A percentile compares a stretch with the other conserved stretches of the same genome.
phyloP scores from a whole-genome alignment of 257 asterid species.

The Solanum commersonii region DNA sequence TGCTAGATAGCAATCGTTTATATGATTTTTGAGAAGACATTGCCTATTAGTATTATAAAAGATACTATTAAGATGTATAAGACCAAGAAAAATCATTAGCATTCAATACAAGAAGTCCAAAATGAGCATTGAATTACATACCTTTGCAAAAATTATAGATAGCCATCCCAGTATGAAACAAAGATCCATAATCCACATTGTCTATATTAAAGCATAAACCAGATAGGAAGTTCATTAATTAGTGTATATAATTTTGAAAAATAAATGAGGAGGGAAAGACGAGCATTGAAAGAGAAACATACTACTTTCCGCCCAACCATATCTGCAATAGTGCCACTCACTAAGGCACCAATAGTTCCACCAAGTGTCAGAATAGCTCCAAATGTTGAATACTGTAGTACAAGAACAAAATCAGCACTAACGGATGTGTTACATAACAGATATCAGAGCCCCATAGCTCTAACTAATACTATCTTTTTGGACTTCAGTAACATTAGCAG shows the following conservation, averaged over 20 bases:
- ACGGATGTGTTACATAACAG: background rate
- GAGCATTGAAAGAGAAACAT: background rate
- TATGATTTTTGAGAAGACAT: background rate
- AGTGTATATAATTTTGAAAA: background rate
- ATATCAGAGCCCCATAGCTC: background rate
- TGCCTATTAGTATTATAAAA: background rate
- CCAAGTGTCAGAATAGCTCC: slow-evolving; percentile 19
- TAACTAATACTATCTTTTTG: background rate
- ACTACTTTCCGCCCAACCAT: slow-evolving; percentile 16
- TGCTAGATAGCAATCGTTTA: background rate
- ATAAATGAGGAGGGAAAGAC: background rate
- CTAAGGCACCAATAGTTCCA: slow-evolving; percentile 12
- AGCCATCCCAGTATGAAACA: slow-evolving; percentile 16
- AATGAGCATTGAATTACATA: background rate
- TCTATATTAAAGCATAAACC: background rate
- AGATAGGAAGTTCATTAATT: background rate
- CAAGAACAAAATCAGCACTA: background rate
- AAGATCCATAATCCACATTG: slow-evolving; percentile 7
- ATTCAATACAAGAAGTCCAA: background rate
- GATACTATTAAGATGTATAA: background rate
- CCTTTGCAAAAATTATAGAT: slow-evolving; percentile 15
- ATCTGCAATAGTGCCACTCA: slow-evolving; percentile 14
- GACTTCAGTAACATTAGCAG: background rate
- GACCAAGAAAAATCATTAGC: background rate
- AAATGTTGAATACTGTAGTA: slow-evolving; percentile 12